Evolutionary conservation across 805 yeast species (phyloP).

Genomic region (Barnettozyma sucrosica): DNA sequence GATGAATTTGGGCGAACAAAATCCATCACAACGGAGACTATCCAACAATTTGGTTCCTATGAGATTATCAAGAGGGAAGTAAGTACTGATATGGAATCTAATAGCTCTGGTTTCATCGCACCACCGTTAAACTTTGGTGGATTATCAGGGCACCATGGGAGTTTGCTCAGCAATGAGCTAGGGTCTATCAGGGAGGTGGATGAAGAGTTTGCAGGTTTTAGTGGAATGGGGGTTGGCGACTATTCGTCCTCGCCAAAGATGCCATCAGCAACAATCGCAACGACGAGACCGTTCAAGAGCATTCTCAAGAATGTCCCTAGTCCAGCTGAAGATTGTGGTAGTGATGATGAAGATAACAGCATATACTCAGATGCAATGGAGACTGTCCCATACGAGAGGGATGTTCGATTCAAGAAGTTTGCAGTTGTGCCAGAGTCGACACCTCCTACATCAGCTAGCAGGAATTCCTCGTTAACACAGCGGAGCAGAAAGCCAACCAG

Average conservation of each 20-base stretch:
- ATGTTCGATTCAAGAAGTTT: background rate
- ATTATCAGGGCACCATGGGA: slow-evolving; percentile 20
- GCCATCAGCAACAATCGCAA: background rate
- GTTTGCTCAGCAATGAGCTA: slow-evolving; percentile 25
- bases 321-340: slow-evolving; percentile 12
- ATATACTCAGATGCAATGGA: slow-evolving; percentile 22
- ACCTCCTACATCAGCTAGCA: background rate
- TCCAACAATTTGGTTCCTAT: slow-evolving; percentile 42
- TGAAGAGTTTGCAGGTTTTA: slow-evolving; percentile 1
- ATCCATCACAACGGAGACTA: slow-evolving; percentile 49
- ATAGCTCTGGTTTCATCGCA: slow-evolving; percentile 14
- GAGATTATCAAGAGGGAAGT: slow-evolving; percentile 45
- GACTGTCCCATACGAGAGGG: slow-evolving; percentile 10
- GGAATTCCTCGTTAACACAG: background rate
- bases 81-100: slow-evolving; percentile 18
- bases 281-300: slow-evolving; percentile 1
- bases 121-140: slow-evolving; percentile 11
- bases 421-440: background rate
- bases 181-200: slow-evolving; percentile 28
- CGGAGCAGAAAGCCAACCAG: background rate
- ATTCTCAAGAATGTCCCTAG: background rate
- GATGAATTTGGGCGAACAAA: slow-evolving; percentile 48
- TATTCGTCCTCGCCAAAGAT: background rate
- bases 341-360: slow-evolving; percentile 21
- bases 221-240: background rate